These are phyloP conservation scores for Cupressus sempervirens DNA, from an alignment of 75 land plant genomes.

Conservation along the genomic window DNA sequence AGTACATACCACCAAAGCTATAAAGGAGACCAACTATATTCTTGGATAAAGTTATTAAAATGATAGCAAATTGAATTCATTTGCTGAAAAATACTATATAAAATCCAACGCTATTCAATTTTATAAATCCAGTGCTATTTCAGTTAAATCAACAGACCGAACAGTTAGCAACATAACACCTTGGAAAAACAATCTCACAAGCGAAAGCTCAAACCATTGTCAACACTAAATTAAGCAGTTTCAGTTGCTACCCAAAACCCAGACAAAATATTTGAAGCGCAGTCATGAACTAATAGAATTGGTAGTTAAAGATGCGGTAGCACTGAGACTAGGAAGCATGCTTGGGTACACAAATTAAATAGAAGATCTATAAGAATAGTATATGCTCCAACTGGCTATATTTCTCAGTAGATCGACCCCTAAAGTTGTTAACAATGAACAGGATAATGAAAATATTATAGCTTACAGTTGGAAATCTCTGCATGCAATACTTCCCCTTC, in stretches of 20 bases:
- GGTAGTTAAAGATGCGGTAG: background rate
- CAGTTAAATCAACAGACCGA: background rate
- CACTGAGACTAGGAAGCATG: background rate
- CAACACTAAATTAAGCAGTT: background rate
- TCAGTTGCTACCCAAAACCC: background rate
- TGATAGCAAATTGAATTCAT: background rate
- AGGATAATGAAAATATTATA: background rate
- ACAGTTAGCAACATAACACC: background rate
- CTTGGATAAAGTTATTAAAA: background rate
- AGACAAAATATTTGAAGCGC: background rate
- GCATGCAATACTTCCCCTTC: background rate
- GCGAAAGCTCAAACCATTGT: background rate
- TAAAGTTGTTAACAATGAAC: background rate
- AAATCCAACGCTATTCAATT: background rate
- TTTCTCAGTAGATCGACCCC: background rate
- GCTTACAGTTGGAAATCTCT: background rate
- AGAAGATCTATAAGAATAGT: background rate
- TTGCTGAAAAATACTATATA: background rate
- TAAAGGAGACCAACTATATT: background rate
- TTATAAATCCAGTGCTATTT: background rate
- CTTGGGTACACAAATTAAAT: no score
- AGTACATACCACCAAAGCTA: background rate
- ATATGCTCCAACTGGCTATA: background rate
- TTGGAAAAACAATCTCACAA: background rate
- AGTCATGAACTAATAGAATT: background rate